Base-by-base conservation (phyloP, 495 filamentous ascomycete genomes). In the Halenospora varia region DNA sequence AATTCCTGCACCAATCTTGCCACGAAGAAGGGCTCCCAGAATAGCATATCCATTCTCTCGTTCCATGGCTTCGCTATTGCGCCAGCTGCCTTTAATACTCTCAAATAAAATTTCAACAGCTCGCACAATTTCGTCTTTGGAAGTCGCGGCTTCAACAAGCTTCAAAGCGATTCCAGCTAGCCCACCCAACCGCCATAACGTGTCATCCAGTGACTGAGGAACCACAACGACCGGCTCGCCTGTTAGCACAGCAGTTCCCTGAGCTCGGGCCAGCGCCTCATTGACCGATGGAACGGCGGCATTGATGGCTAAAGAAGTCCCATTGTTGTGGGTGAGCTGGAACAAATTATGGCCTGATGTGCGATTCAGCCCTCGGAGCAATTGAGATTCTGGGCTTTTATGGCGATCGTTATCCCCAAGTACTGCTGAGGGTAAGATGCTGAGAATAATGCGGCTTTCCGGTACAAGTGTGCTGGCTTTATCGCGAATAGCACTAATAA, bases 11-110 rank as follows among this genome's bases (percentile, higher is more conserved):
- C 83, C 84, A 3, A 96, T 73, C 68, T 96, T 96, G 24, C 86
- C 83, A 22, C 89, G 83, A 10, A 97, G 69, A 15, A 96, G 69
- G 54, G 81, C 79, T 47, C 86, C 88, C 26, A 97, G 75, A n/a
- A 97, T 87, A 13, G 88, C 87, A 68, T 96, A 98, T 10, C 92
- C 94, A 64, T 92, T 96, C 54, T 96, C 92, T 66, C 85, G 85
- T 71, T 98, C 94, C 90, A 98, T 96, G 48, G 93, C 92, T 71
- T 98, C 94, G 64, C 95, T 97, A 61, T 97, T 97, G 62, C 94
- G 83, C 94, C 94, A 98, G 68, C 86, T 96, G 48, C 87, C 85
- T 65, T 88, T 83, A 15, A 96, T 85, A 51, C 87, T 86, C 66
- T 87, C 83, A 59, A 96, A 90, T 44, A 96, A 75, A 51, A 94